A percentile compares a stretch with the other conserved stretches of the same genome.
Evolutionary conservation across 2,329 filamentous ascomycete genomes (phyloP).

Genomic region (Diaporthe ampelina): DNA sequence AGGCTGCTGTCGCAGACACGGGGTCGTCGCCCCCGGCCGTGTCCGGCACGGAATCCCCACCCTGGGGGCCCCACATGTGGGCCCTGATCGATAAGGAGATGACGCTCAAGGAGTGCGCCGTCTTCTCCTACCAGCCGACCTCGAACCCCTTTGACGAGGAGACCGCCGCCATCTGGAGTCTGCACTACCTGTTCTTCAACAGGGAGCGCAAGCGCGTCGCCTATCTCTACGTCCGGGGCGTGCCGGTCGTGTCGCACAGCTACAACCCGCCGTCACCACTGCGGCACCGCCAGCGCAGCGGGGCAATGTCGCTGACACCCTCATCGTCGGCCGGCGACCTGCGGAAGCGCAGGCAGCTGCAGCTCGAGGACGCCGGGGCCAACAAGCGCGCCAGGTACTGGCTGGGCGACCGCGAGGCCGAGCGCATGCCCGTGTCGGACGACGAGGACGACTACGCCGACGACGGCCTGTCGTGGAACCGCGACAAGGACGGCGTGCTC

Average conservation of each 20-base stretch:
- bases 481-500: conserved; percentile 70
- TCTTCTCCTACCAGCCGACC: conserved; percentile 90
- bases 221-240: conserved; percentile 92
- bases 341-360: conserved; percentile 48
- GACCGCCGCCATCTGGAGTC: conserved; percentile 93
- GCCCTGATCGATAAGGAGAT: conserved; percentile 94
- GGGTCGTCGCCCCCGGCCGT: conserved; percentile 59
- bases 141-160: conserved; percentile 94
- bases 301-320: conserved; percentile 48
- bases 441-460: conserved; percentile 64
- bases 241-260: conserved; percentile 79
- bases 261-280: conserved; percentile 63
- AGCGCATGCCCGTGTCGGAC: conserved; percentile 59
- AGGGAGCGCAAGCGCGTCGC: conserved; percentile 91
- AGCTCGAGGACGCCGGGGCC: conserved; percentile 61
- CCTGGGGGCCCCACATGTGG: conserved; percentile 95
- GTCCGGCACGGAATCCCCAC: conserved; percentile 54
- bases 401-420: conserved; percentile 78
- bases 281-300: conserved; percentile 47
- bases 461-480: conserved; percentile 69
- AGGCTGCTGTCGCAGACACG: conserved; percentile 53
- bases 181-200: conserved; percentile 99
- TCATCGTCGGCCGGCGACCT: conserved; percentile 45
- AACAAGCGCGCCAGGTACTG: conserved; percentile 90
- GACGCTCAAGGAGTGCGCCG: conserved; percentile 87